phyloP scores from a whole-genome alignment of 23 red algal species.

The Chondrus crispus region DNA sequence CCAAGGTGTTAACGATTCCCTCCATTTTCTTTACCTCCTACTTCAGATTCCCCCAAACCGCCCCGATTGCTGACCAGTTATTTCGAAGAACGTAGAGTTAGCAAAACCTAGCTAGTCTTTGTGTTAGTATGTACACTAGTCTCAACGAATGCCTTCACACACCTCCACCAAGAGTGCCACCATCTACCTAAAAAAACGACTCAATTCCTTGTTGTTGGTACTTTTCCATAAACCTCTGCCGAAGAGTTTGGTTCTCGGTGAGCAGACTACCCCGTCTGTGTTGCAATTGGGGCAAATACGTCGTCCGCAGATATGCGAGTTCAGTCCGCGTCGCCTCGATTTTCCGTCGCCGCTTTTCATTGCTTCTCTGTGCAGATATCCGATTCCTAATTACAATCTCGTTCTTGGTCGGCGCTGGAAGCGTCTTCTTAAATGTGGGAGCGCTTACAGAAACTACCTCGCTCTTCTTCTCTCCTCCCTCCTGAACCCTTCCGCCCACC shows the following conservation, averaged over 20 bases:
- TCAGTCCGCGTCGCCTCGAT: slow-evolving; percentile 44
- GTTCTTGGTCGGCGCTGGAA: slow-evolving; percentile 61
- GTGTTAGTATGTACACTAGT: no score
- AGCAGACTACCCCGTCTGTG: slow-evolving; percentile 27
- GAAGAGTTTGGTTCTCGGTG: slow-evolving; percentile 41
- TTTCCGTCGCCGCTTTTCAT: slow-evolving; percentile 51
- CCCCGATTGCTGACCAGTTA: no score
- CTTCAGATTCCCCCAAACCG: no score
- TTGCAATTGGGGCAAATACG: slow-evolving; percentile 45
- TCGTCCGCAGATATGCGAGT: slow-evolving; percentile 42
- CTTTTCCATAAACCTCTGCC: slow-evolving; percentile 20
- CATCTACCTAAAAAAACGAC: slow-evolving; percentile 55
- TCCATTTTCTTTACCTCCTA: no score
- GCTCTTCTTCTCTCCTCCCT: not conserved
- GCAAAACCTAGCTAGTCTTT: no score
- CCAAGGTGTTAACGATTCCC: no score
- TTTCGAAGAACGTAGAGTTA: no score
- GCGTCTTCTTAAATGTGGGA: slow-evolving; percentile 39
- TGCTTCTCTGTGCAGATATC: slow-evolving; percentile 56
- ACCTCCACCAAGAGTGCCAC: no score
- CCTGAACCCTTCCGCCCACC: slow-evolving; percentile 2
- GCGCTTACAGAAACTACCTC: not conserved
- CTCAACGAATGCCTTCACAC: no score
- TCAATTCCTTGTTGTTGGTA: slow-evolving; percentile 42
- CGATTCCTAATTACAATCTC: slow-evolving; percentile 65